Conservation (phyloP, 768 basidiomycete genomes). For the Mycena crocata region DNA sequence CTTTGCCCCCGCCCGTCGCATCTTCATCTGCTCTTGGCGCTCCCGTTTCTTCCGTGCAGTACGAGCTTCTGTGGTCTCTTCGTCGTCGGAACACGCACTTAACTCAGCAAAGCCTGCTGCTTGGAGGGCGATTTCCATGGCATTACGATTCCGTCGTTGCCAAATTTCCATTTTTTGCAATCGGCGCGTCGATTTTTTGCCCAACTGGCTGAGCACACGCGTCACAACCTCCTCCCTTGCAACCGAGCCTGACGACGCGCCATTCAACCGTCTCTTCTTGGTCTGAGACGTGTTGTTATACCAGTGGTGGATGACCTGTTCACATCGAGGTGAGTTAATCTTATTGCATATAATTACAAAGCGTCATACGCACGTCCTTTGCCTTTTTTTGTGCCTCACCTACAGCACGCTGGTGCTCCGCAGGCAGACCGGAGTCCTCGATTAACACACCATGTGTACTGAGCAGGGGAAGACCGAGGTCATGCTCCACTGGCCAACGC, state of each 20-base stretch:
- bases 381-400: background rate
- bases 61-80: background rate
- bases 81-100: background rate
- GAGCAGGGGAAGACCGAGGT: background rate
- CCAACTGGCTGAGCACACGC: background rate
- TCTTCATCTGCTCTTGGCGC: background rate
- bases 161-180: no score
- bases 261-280: background rate
- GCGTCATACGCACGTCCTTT: background rate
- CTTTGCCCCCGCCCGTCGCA: background rate
- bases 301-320: constrained; percentile 6
- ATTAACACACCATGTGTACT: background rate
- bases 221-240: background rate
- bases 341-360: background rate
- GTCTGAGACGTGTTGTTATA: background rate
- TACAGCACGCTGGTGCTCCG: background rate
- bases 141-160: no score
- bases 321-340: background rate
- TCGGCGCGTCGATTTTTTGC: no score
- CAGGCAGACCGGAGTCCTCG: background rate
- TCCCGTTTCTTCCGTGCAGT: background rate
- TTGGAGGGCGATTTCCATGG: no score
- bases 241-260: background rate
- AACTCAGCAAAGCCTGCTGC: no score
- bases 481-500: background rate